Base-by-base conservation (phyloP, 306 rosid genomes). In the Dryas alaskensis region DNA sequence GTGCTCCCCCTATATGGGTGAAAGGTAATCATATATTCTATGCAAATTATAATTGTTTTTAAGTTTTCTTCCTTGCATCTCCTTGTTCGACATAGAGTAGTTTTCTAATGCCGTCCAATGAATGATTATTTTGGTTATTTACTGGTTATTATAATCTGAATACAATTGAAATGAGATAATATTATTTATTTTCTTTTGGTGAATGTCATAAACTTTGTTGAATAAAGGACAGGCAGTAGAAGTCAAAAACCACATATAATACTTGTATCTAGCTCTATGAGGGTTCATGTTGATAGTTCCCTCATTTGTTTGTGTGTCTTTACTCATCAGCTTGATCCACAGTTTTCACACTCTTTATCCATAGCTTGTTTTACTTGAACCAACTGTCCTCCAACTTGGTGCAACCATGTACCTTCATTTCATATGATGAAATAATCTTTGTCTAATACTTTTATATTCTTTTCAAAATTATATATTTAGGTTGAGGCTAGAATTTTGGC, bases 1-100 rank as follows among this genome's bases (percentile, higher is more conserved):
- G 93, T 72, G 85, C 99, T 63, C 96, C 99, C 3, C 97, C 99
- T n/a, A 75, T 94, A 70, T 94, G 99, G 99, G 99, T 90, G 68
- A 83, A 92, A 89, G 99, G 99, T 91, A 87, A 79, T 49, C 53
- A 70, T 64, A 54, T 51, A 46, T 69, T 74, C 14, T 10, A 68
- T 66, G 43, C 58, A 47, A 52, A 43, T 39, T 8, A 48, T 58
- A 4, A 12, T 12, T 25, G 40, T 59, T 48, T 73, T 2, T 52
- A 14, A 57, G 14, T 46, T 9, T 47, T 61, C 13, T n/a, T 69
- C 60, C 37, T 69, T 52, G 17, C 49, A n/a, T 37, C 37, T 39
- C 1, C n/a, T n/a, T 69, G 62, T 69, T 51, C 12, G 17, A 45
- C 47, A 14, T 61, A 5, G 6, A 45, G 52, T 8, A 48, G 47